Evolutionary conservation across 2,329 filamentous ascomycete species (phyloP).

Genomic region (Ophiostoma sp.): DNA sequence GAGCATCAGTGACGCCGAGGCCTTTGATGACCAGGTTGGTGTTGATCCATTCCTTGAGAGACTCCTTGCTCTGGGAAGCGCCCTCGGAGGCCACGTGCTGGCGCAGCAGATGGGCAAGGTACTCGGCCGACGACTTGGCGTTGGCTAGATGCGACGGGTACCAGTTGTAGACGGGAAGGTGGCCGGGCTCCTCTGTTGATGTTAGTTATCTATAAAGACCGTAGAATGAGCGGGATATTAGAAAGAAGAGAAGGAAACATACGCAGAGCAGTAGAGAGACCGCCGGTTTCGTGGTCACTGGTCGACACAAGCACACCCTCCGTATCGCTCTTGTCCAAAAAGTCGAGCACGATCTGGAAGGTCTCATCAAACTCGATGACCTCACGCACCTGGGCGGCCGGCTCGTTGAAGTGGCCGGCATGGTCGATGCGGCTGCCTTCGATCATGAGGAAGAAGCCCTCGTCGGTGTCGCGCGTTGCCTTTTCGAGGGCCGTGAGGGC

Average conservation of each 20-base stretch:
- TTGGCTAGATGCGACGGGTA: constrained; percentile 71
- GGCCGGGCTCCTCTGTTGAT: constrained; percentile 43
- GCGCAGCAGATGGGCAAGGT: constrained; percentile 58
- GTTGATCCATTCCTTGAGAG: constrained; percentile 60
- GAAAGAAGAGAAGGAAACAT: too few relatives aligned
- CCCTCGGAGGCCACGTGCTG: constrained; percentile 47
- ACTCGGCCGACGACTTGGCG: constrained; percentile 72
- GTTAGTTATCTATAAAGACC: constrained; percentile 7
- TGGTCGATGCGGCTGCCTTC: constrained; percentile 96
- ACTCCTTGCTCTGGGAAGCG: constrained; percentile 23
- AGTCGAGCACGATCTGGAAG: constrained; percentile 77
- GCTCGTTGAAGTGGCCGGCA: constrained; percentile 80
- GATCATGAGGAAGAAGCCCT: constrained; percentile 98
- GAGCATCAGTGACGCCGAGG: constrained; percentile 72
- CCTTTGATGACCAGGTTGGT: constrained; percentile 60
- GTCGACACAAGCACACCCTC: constrained; percentile 82
- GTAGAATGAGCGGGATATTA: too few relatives aligned
- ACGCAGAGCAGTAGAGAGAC: constrained; percentile 75
- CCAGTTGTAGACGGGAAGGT: constrained; percentile 64
- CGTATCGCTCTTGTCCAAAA: constrained; percentile 66
- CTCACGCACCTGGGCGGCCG: constrained; percentile 79
- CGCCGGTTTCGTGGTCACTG: constrained; percentile 94
- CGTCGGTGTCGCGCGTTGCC: constrained; percentile 75
- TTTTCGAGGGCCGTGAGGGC: constrained; percentile 73
- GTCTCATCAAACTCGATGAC: constrained; percentile 91